phyloP scores from a whole-genome alignment of 2,329 filamentous ascomycete genomes.

The Pseudogymnoascus sp. region DNA sequence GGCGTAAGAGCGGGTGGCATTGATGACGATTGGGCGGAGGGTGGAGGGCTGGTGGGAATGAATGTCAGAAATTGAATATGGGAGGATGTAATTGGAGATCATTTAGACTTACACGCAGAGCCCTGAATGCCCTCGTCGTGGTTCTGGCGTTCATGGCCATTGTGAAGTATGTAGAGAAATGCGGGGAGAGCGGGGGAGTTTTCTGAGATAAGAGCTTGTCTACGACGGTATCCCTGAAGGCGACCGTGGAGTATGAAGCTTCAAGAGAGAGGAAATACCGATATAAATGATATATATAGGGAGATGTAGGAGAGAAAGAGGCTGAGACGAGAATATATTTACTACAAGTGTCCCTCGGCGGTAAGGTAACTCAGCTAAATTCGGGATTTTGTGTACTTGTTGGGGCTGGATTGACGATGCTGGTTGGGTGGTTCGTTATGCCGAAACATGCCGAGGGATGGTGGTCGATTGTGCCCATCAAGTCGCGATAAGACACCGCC shows the following conservation, averaged over 20 bases:
- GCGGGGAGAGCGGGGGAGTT: slow-evolving; percentile 18
- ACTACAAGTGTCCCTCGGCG: background rate
- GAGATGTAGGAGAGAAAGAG: background rate
- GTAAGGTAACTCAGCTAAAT: background rate
- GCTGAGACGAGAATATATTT: background rate
- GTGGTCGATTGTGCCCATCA: background rate
- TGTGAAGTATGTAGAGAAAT: slow-evolving; percentile 20
- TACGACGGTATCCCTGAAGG: background rate
- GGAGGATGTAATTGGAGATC: slow-evolving; percentile 16
- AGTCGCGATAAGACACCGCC: background rate
- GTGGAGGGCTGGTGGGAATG: slow-evolving; percentile 22
- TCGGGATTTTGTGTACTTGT: background rate
- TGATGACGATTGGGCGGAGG: slow-evolving; percentile 27
- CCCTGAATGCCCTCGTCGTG: slow-evolving; percentile 55
- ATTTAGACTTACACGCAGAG: slow-evolving; percentile 48
- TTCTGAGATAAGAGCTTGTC: background rate
- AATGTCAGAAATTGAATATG: background rate
- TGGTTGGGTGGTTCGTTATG: background rate
- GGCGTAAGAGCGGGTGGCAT: slow-evolving; percentile 53
- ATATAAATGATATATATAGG: background rate
- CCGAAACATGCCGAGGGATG: slow-evolving; percentile 3
- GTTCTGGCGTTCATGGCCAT: slow-evolving; percentile 61
- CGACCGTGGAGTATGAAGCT: background rate
- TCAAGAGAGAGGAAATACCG: background rate
- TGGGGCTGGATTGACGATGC: background rate